Evolutionary conservation across 192 early-diverging fungal species (phyloP), one percentile per base, ranked within the genome.

Genomic region (Mortierella claussenii): DNA sequence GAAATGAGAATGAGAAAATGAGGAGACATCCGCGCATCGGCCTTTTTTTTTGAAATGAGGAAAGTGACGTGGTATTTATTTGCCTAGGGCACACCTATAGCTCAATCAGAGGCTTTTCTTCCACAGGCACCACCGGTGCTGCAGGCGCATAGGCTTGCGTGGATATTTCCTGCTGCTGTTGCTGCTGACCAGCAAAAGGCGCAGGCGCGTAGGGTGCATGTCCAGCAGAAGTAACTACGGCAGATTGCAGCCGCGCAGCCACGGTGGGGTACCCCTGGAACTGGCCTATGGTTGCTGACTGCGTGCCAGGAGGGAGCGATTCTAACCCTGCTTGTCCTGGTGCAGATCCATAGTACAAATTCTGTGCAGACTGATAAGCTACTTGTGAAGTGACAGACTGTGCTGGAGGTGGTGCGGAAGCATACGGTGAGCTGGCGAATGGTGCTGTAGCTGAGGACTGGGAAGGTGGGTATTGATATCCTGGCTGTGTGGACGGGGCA

Each of bases 91-190:
- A 3, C 2, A 21, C 1, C 66, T 58, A 88, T 9, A 88, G 68
- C 51, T 89, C 87, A 61, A 89, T 89, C 63, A 89, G 57, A 15
- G 87, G 87, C n/a, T 86, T 84, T 31, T 87, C 87, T 46, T 85
- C 69, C 36, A 65, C 78, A 49, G 70, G 65, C 1, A 34, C 59
- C 2, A 55, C 52, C 18, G 52, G 59, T 54, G 33, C 58, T 23
- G 59, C 47, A 37, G 63, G 36, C 20, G 55, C 28, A 55, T 46
- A 54, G 20, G 48, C 31, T 47, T 54, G 52, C 50, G 27, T 9
- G 10, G 45, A 58, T n/a, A 37, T 67, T 4, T 50, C 81, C 50
- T 85, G 82, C 6, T 51, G 78, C 43, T 66, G 76, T 42, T 68
- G 71, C 53, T 83, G 80, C 24, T 71, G 66, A 4, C 30, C 34